phyloP scores from a whole-genome alignment of 106 monocot species.

The Dendrobium chrysotoxum region DNA sequence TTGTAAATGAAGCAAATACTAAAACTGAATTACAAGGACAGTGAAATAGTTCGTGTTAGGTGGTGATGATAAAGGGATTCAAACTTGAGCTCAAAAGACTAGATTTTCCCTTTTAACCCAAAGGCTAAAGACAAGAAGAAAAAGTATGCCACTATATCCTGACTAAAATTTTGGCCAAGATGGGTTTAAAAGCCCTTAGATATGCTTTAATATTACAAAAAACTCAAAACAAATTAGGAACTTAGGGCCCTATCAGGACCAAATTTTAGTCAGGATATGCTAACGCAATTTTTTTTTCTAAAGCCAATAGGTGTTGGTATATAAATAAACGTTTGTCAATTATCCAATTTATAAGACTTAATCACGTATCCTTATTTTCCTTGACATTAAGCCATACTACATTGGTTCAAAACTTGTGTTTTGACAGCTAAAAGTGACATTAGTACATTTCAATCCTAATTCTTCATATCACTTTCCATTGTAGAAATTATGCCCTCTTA shows the following conservation, averaged over 20 bases:
- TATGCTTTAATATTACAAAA: no score
- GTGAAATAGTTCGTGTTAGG: not conserved
- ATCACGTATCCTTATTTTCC: not conserved
- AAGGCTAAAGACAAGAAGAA: not conserved
- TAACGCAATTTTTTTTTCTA: no score
- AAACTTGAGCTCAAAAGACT: not conserved
- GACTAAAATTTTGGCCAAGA: no score
- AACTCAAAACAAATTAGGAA: no score
- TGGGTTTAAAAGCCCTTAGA: no score
- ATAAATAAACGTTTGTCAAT: not conserved
- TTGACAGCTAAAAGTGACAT: not conserved
- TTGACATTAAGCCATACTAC: not conserved
- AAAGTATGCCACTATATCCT: no score
- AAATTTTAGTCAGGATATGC: no score
- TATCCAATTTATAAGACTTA: not conserved
- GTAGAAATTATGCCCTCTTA: not conserved
- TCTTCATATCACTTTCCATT: not conserved
- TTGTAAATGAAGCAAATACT: not conserved
- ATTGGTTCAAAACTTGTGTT: not conserved
- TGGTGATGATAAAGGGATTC: not conserved
- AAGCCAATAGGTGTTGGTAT: not conserved
- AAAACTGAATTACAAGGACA: not conserved
- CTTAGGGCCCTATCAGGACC: no score
- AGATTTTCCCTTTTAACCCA: not conserved
- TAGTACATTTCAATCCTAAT: not conserved